These are phyloP conservation scores for Penicillium canescens DNA, from an alignment of 495 filamentous ascomycete species.

Conservation along the genomic window DNA sequence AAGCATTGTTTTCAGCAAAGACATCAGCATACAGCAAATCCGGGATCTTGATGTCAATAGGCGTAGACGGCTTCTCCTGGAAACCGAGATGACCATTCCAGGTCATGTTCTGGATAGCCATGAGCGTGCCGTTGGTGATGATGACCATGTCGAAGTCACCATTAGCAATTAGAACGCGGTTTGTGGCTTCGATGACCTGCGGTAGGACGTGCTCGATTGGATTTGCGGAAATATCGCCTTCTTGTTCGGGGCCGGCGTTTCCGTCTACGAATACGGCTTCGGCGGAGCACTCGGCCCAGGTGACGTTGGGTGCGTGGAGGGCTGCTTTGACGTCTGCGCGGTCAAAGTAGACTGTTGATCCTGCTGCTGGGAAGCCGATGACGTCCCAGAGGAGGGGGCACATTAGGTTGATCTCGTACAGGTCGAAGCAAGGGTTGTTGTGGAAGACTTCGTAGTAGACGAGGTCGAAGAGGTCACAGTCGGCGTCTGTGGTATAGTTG, in stretches of 20 bases:
- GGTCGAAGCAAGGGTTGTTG: slow-evolving; percentile 62
- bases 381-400: slow-evolving; percentile 49
- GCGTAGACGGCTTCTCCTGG: slow-evolving; percentile 37
- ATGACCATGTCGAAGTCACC: slow-evolving; percentile 63
- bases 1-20: slow-evolving; percentile 30
- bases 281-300: slow-evolving; percentile 44
- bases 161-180: slow-evolving; percentile 59
- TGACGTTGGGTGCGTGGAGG: slow-evolving; percentile 52
- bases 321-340: slow-evolving; percentile 57
- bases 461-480: slow-evolving; percentile 55
- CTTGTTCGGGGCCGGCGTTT: slow-evolving; percentile 32
- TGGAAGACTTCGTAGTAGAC: slow-evolving; percentile 45
- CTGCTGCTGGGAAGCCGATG: slow-evolving; percentile 46
- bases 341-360: slow-evolving; percentile 57
- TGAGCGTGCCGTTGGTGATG: slow-evolving; percentile 60
- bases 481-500: slow-evolving; percentile 26
- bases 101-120: slow-evolving; percentile 69
- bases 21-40: slow-evolving; percentile 35
- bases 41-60: slow-evolving; percentile 38
- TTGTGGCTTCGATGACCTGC: slow-evolving; percentile 61
- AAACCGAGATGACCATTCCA: slow-evolving; percentile 67
- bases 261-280: slow-evolving; percentile 47
- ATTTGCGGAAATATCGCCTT: slow-evolving; percentile 42
- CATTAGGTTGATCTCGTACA: slow-evolving; percentile 54
- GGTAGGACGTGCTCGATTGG: slow-evolving; percentile 53